These are phyloP conservation scores for Amniculicola lignicola DNA, from an alignment of 495 filamentous ascomycete genomes.

Conservation along the genomic window DNA sequence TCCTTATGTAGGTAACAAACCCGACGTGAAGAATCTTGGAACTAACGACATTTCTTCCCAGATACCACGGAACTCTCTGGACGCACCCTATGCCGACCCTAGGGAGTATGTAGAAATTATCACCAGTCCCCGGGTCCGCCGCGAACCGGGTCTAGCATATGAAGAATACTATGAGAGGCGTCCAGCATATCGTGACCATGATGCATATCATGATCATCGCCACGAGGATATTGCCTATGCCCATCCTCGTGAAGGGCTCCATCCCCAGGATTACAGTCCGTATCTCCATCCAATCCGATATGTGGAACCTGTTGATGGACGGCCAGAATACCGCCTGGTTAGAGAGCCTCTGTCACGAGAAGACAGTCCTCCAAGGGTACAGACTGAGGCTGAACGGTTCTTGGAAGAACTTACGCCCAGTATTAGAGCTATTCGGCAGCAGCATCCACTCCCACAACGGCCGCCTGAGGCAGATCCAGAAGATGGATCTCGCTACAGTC, in stretches of 20 bases:
- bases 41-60: slow-evolving; percentile 19
- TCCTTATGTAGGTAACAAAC: slow-evolving; percentile 28
- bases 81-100: slow-evolving; percentile 20
- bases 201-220: slow-evolving; percentile 5
- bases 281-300: slow-evolving; percentile 9
- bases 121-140: slow-evolving; percentile 10
- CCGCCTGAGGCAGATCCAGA: slow-evolving; percentile 11
- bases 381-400: slow-evolving; percentile 46
- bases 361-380: slow-evolving; percentile 19
- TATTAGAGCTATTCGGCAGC: not conserved
- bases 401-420: slow-evolving; percentile 42
- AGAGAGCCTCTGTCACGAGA: slow-evolving; percentile 6
- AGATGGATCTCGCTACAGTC: slow-evolving; percentile 28
- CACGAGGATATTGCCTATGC: slow-evolving; percentile 14
- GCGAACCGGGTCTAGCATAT: slow-evolving; percentile 15
- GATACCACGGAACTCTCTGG: slow-evolving; percentile 18
- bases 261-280: slow-evolving; percentile 14
- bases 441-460: not conserved
- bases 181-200: slow-evolving; percentile 23
- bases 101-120: slow-evolving; percentile 20
- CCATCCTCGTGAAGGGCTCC: slow-evolving; percentile 5
- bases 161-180: slow-evolving; percentile 22
- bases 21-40: not conserved
- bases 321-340: slow-evolving; percentile 16
- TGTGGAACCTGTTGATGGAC: slow-evolving; percentile 13